Percentiles rank a stretch among this genome's conserved stretches.
phyloP scores from a whole-genome alignment of 1,284 basidiomycete genomes.

The Tylopilus sp. region DNA sequence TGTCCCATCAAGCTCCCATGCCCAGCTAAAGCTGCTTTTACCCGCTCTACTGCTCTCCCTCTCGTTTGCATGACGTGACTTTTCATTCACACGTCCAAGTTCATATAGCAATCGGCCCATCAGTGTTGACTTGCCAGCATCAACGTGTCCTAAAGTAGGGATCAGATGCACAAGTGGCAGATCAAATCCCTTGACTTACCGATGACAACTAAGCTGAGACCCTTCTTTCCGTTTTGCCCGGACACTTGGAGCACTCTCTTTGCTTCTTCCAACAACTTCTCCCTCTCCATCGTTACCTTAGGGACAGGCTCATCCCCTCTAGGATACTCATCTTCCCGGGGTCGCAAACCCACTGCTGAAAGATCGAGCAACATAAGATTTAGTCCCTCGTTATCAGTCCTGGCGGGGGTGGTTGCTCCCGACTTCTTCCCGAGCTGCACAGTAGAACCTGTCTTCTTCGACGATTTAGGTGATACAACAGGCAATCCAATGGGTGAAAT shows the following conservation, averaged over 20 bases:
- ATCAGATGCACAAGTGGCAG: conserved; percentile 7
- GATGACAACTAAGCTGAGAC: conserved; percentile 87
- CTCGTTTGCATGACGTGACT: conserved; percentile 81
- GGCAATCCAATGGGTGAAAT: conserved; percentile 44
- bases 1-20: conserved; percentile 95
- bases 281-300: conserved; percentile 70
- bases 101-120: conserved; percentile 96
- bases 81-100: conserved; percentile 84
- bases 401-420: conserved; percentile 23
- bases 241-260: conserved; percentile 51
- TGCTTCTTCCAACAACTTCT: conserved; percentile 85
- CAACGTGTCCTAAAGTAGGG: conserved; percentile 75
- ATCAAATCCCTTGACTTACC: conserved; percentile 52
- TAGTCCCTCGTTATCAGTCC: conserved; percentile 25
- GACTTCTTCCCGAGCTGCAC: conserved; percentile 37
- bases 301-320: conserved; percentile 54
- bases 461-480: conserved; percentile 29
- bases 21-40: conserved; percentile 95
- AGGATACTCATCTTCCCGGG: conserved; percentile 41
- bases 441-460: conserved; percentile 38
- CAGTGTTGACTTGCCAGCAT: conserved; percentile 97
- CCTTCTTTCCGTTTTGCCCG: conserved; percentile 58
- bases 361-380: conserved; percentile 69
- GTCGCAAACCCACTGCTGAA: conserved; percentile 65
- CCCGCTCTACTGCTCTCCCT: conserved; percentile 88